Base-by-base conservation (phyloP, 2,329 filamentous ascomycete species). In the Amesomyces nigricolor region DNA sequence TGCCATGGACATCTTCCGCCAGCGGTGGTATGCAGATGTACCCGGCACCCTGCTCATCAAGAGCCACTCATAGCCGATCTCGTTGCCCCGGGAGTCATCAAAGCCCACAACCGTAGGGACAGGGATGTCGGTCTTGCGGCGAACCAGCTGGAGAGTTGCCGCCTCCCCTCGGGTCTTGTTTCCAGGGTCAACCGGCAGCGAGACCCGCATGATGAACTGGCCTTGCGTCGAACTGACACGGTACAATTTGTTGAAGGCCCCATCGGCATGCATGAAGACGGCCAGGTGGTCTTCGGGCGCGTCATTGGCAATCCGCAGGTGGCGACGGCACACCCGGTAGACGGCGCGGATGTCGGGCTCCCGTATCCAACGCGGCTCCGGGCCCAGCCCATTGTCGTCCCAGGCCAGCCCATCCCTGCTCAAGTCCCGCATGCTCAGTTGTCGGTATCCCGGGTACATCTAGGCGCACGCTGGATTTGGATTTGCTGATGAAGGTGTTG, bases 1-100 rank as follows among this genome's bases (percentile, higher is more conserved):
- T 4, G 57, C 57, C 60, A 66, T 62, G 0, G 66, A 48, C 59
- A 75, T 67, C 14, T 55, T 65, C 5, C 67, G 64, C 69, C 68
- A 72, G 35, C 58, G 44, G 47, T 58, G 47, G 60, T 64, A 49
- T 1, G 58, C 61, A 5, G 65, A 58, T 10, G 37, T 58, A 0
- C 69, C 70, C 9, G 64, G 51, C 56, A 69, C 58, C 26, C 58
- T 46, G 35, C 62, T 62, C 67, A 74, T 71, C 26, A 74, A 51
- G 5, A 73, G 70, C 71, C 71, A 74, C 62, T 73, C 71, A 37
- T 69, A 71, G 0, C 69, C 69, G 37, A 73, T 63, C 26, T 67
- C 63, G 47, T 71, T 73, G 10, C 61, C 45, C 17, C 47, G 50
- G 5, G 60, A 63, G 37, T 66, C 62, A 42, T 72, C 66, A 40